Conservation (phyloP, 257 asterid species). For the Echites panduratus region DNA sequence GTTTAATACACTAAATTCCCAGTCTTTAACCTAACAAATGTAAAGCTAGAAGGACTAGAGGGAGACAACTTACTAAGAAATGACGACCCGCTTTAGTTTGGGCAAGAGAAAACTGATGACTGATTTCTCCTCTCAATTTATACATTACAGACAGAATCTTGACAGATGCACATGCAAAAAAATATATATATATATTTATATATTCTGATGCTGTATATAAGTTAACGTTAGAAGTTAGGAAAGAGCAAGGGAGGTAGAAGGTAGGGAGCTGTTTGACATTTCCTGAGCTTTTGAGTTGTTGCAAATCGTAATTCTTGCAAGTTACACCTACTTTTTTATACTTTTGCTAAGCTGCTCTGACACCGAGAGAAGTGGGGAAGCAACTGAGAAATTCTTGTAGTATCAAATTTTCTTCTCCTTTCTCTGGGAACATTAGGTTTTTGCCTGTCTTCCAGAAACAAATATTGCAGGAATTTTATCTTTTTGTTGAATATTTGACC, state of each 20-base stretch:
- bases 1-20: constrained; percentile 35
- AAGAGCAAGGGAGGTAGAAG: too few species aligned
- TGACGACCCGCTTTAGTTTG: neutral
- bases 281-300: neutral
- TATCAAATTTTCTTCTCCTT: neutral
- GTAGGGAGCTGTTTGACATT: neutral
- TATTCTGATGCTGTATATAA: neutral
- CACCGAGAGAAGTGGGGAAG: too few species aligned
- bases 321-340: neutral
- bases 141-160: neutral
- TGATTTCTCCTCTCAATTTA: neutral
- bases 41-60: constrained; percentile 20
- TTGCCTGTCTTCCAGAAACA: neutral
- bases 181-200: too few species aligned
- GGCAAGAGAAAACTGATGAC: neutral
- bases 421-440: neutral
- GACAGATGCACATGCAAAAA: neutral
- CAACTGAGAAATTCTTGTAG: too few species aligned
- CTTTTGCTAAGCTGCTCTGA: neutral
- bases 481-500: too few species aligned
- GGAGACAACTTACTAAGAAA: neutral
- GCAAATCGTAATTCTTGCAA: neutral
- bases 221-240: too few species aligned
- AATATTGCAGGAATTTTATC: too few species aligned
- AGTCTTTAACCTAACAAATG: constrained; percentile 34